phyloP scores from a whole-genome alignment of 441 rosid genomes.

The Erysimum cheiri region DNA sequence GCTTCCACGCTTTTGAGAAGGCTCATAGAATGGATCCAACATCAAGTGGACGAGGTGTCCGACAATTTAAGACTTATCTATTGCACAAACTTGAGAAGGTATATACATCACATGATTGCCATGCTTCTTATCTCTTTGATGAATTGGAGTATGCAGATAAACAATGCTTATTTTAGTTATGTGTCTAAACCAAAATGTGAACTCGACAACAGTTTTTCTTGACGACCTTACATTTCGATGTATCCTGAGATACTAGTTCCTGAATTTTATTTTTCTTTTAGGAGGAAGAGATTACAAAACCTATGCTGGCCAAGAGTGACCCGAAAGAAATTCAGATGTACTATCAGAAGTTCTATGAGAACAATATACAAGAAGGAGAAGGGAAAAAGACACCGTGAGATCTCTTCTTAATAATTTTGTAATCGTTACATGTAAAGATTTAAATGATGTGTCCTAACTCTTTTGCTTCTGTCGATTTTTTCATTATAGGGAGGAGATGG shows the following conservation, averaged over 20 bases:
- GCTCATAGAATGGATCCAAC: slow-evolving; percentile 80
- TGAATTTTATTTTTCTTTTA: slow-evolving; percentile 46
- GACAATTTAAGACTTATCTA: slow-evolving; percentile 93
- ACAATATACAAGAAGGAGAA: slow-evolving; percentile 66
- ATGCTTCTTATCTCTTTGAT: slow-evolving; percentile 1
- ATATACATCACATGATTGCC: slow-evolving; percentile 26
- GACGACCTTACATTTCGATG: slow-evolving; percentile 13
- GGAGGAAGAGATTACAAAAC: slow-evolving; percentile 69
- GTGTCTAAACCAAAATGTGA: not conserved
- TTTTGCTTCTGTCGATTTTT: slow-evolving; percentile 35
- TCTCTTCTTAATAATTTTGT: slow-evolving; percentile 27
- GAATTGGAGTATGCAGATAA: slow-evolving; percentile 4
- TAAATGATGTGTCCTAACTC: slow-evolving; percentile 31
- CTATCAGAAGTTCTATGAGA: slow-evolving; percentile 68
- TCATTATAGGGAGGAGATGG: slow-evolving; percentile 91
- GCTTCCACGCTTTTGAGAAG: slow-evolving; percentile 90
- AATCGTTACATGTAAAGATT: slow-evolving; percentile 25
- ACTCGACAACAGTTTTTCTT: slow-evolving; percentile 12
- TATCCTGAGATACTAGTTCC: slow-evolving; percentile 16
- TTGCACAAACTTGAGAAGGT: slow-evolving; percentile 90
- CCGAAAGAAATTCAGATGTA: slow-evolving; percentile 74
- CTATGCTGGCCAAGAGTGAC: slow-evolving; percentile 59
- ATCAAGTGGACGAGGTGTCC: slow-evolving; percentile 88
- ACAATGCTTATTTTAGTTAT: slow-evolving; percentile 2
- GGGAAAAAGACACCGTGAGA: slow-evolving; percentile 77